Evolutionary conservation across 371 early-diverging fungal species (phyloP).

Genomic region (Mucor sp.): DNA sequence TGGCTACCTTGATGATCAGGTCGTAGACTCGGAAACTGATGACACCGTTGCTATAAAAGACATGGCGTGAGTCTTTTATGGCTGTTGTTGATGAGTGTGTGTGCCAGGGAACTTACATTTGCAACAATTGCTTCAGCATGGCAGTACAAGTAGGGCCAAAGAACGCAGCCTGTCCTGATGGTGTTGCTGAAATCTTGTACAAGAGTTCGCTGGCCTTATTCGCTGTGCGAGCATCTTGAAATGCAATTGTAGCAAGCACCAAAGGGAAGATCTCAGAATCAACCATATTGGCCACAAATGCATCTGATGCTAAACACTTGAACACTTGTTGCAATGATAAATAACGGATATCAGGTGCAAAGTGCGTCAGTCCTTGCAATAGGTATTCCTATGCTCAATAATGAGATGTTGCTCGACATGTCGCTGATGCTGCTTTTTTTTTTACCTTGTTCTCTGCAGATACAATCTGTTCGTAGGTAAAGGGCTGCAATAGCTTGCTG

Average conservation of each 20-base stretch:
- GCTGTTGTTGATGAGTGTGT: no score
- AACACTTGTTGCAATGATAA: constrained; percentile 45
- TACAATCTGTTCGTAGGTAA: constrained; percentile 27
- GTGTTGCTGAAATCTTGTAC: constrained; percentile 22
- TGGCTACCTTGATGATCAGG: constrained; percentile 42
- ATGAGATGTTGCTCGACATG: background rate
- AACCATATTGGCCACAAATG: constrained; percentile 31
- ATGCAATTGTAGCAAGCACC: constrained; percentile 39
- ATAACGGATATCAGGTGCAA: constrained; percentile 45
- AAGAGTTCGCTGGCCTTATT: constrained; percentile 42
- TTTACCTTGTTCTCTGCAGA: constrained; percentile 27
- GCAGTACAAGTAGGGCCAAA: constrained; percentile 16
- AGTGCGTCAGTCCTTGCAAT: constrained; percentile 46
- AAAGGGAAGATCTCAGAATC: constrained; percentile 44
- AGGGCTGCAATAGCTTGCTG: constrained; percentile 30
- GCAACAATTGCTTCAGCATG: constrained; percentile 26
- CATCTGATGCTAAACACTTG: constrained; percentile 37
- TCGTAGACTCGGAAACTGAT: constrained; percentile 56
- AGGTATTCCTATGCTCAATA: constrained; percentile 30
- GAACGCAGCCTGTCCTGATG: constrained; percentile 17
- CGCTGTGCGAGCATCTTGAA: constrained; percentile 46
- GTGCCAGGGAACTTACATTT: constrained; percentile 21
- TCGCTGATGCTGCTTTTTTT: background rate
- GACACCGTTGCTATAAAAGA: constrained; percentile 33
- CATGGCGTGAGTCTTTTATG: no score